Base-by-base conservation (phyloP, 345 rosid species). In the Cardiospermum halicacabum region DNA sequence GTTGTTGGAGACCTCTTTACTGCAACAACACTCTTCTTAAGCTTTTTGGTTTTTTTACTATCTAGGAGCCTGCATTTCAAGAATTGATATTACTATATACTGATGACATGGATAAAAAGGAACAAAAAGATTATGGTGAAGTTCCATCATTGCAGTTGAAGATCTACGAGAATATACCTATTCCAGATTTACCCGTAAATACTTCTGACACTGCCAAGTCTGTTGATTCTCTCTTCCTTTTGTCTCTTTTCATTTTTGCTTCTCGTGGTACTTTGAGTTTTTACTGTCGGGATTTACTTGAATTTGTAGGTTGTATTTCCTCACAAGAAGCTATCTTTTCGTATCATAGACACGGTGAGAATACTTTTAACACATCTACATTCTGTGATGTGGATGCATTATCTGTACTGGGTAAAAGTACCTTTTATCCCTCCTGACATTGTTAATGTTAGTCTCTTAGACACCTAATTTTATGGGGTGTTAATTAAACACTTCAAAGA, bases 101-200 rank as follows among this genome's bases (percentile, higher is more conserved):
- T 15, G 68, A 68, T 60, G 86, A 84, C 64, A 67, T 69, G 12
- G 74, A 68, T 58, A 82, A 79, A 66, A 78, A 74, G 24, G 78
- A 75, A 8, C 66, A 53, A 2, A 67, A 72, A 34, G 72, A 76
- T 76, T 72, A 74, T 72, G 79, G 71, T 55, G 83, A 79, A 57
- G 76, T 76, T 71, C 87, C 85, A 68, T 77, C 89, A 18, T 76
- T 93, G 79, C 88, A 79, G 55, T 70, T 93, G 62, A 88, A 93
- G 80, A 93, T 89, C 71, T 93, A 85, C 65, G 83, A 89, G 82
- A 78, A 67, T 67, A 93, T 93, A 66, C 96, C 98, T 31, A 88
- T 93, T 75, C 98, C 98, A n/a, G 98, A 93, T 75, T 81, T 93
- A 67, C 83, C 90, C 43, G 98, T 93, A 80, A 81, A 77, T 76